Conservation (phyloP, 2,329 filamentous ascomycete genomes). For the Aspergillus sergii region DNA sequence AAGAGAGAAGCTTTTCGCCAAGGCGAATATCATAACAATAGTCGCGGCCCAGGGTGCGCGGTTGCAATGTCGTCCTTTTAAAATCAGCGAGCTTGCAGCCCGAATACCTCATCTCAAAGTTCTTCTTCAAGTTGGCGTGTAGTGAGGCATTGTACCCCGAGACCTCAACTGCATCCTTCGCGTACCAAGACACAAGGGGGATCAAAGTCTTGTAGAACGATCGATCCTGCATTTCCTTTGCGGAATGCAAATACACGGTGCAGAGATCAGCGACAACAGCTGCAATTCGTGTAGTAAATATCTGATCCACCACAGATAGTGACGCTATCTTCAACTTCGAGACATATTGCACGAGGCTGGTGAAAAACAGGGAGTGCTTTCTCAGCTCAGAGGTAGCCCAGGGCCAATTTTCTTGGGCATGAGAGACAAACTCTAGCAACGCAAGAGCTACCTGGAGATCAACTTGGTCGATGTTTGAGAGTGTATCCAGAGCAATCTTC, state of each 20-base stretch:
- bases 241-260: slow-evolving; percentile 86
- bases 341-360: slow-evolving; percentile 71
- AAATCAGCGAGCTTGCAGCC: slow-evolving; percentile 75
- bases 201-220: slow-evolving; percentile 71
- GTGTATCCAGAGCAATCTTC: slow-evolving; percentile 69
- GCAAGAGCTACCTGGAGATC: slow-evolving; percentile 69
- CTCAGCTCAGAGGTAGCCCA: slow-evolving; percentile 85
- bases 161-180: slow-evolving; percentile 76
- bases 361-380: slow-evolving; percentile 72
- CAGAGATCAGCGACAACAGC: slow-evolving; percentile 84
- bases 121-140: slow-evolving; percentile 81
- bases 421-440: slow-evolving; percentile 82
- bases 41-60: slow-evolving; percentile 67
- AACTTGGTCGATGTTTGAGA: slow-evolving; percentile 67
- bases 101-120: slow-evolving; percentile 77
- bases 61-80: slow-evolving; percentile 71
- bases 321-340: slow-evolving; percentile 59
- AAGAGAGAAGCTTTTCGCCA: slow-evolving; percentile 73
- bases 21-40: slow-evolving; percentile 85
- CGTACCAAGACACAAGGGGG: slow-evolving; percentile 75
- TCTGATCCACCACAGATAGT: slow-evolving; percentile 48
- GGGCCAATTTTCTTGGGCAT: slow-evolving; percentile 91
- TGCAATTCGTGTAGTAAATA: slow-evolving; percentile 70
- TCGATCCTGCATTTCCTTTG: slow-evolving; percentile 72
- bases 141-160: slow-evolving; percentile 83